Percentiles rank a stretch among this genome's conserved stretches.
Evolutionary conservation across 148 eudicot species (phyloP).

Genomic region (Amaranthus hypochondriacus): DNA sequence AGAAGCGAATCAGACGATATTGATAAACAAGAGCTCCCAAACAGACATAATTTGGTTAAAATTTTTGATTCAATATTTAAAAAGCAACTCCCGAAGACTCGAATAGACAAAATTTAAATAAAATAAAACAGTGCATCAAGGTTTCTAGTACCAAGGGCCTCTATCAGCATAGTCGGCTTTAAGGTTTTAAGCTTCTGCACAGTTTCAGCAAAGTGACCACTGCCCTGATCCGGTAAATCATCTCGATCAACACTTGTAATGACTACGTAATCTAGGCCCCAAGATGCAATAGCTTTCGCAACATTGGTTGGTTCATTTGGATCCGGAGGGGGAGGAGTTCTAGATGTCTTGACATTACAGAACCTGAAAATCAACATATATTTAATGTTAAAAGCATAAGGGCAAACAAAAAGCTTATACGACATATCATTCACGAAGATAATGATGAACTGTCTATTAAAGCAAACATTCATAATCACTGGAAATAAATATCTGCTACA

Average conservation of each 20-base stretch:
- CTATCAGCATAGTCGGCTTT: constrained; percentile 83
- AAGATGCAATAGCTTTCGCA: constrained; percentile 96
- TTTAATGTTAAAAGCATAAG: neutral
- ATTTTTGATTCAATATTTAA: no score
- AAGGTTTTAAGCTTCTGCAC: constrained; percentile 75
- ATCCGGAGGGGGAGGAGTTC: constrained; percentile 96
- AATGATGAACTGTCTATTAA: neutral
- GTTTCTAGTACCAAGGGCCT: constrained; percentile 69
- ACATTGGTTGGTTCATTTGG: constrained; percentile 91
- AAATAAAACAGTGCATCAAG: neutral
- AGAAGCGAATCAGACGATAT: neutral
- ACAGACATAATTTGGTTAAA: no score
- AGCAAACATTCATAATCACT: no score
- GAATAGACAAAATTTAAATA: neutral
- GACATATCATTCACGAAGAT: neutral
- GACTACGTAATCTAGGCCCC: constrained; percentile 97
- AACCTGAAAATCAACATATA: constrained; percentile 44
- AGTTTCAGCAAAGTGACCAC: constrained; percentile 95
- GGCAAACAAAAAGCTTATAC: neutral
- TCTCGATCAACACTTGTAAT: constrained; percentile 98
- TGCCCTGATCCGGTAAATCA: constrained; percentile 96
- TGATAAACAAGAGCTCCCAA: neutral
- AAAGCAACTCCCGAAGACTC: neutral
- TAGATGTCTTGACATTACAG: constrained; percentile 97
- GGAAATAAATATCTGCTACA: no score